A percentile compares a stretch with the other conserved stretches of the same genome.
Evolutionary conservation across 2,329 filamentous ascomycete genomes (phyloP).

Genomic region (Rhynchosporium secalis): DNA sequence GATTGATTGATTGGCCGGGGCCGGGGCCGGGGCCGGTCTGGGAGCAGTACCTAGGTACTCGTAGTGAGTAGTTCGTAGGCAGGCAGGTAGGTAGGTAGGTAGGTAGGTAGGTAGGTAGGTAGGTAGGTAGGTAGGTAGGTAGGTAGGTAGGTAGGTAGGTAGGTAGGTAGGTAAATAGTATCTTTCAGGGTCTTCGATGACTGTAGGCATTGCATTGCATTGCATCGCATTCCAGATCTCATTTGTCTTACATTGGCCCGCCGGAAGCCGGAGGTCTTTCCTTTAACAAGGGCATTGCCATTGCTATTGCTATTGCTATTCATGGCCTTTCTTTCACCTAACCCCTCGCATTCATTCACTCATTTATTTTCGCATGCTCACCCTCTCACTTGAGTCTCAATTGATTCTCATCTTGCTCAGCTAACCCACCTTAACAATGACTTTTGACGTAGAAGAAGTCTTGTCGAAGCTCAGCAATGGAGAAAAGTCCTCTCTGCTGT

Average conservation of each 20-base stretch:
- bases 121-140: too few relatives aligned
- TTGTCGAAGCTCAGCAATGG: slow-evolving; percentile 51
- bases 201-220: slow-evolving; percentile 1
- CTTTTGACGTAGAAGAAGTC: slow-evolving; percentile 53
- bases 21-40: too few relatives aligned
- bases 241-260: slow-evolving; percentile 9
- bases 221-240: too few relatives aligned
- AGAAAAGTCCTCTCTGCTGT: slow-evolving; percentile 54
- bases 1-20: too few relatives aligned
- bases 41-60: too few relatives aligned
- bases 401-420: neutral
- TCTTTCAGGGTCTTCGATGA: slow-evolving; percentile 5
- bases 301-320: neutral
- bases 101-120: too few relatives aligned
- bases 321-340: neutral
- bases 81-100: too few relatives aligned
- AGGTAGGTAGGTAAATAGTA: too few relatives aligned
- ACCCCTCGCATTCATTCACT: neutral
- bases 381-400: neutral
- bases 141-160: too few relatives aligned
- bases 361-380: too few relatives aligned
- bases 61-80: too few relatives aligned
- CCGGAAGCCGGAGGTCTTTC: slow-evolving; percentile 6
- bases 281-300: neutral
- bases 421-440: slow-evolving; percentile 43